Base-by-base conservation (phyloP, 768 basidiomycete genomes). In the Suillus fuscotomentosus region DNA sequence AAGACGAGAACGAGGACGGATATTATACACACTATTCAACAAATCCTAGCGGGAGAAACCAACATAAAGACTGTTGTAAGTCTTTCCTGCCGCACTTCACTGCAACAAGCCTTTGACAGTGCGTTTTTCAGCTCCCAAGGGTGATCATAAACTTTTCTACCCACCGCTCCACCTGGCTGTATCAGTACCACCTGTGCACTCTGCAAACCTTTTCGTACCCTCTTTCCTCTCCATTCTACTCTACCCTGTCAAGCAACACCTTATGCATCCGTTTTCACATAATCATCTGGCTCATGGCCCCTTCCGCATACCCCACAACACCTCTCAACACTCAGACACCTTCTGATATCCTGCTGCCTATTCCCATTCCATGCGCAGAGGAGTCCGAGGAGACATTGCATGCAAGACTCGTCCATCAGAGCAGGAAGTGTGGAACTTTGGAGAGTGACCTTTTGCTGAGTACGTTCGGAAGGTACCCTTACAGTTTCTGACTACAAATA, bases 371-470 rank as follows among this genome's bases (percentile, higher is more conserved):
- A 41, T 83, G 96, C 24, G 82, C 82, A 0, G 87, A 89, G 66
- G 96, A 98, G 74, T 71, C 82, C 5, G 72, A 86, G 34, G 83
- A 88, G 48, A 88, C 86, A 2, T 80, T 89, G 63, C 86, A 95
- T 41, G 92, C 95, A 61, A 84, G 97, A 31, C 83, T 99, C 54
- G 84, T 96, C 11, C 99, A 99, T 76, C 96, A 98, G 79, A 90
- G 90, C 13, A 84, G 97, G 70, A 99, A 99, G 76, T 86, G 97
- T 22, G 97, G 97, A 10, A 99, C 92, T 42, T 81, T 99, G 63
- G 97, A 99, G 82, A 90, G 87, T 65, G 97, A 99, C 75, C 82
- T 99, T 62, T 78, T 99, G 54, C 77, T 99, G 68, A 92, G 91
- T 79, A 99, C 97, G 1, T 99, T 97, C 77, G 96, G 96, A 22